Base-by-base conservation (phyloP, 148 eudicot species). In the Vaccinium darrowii region DNA sequence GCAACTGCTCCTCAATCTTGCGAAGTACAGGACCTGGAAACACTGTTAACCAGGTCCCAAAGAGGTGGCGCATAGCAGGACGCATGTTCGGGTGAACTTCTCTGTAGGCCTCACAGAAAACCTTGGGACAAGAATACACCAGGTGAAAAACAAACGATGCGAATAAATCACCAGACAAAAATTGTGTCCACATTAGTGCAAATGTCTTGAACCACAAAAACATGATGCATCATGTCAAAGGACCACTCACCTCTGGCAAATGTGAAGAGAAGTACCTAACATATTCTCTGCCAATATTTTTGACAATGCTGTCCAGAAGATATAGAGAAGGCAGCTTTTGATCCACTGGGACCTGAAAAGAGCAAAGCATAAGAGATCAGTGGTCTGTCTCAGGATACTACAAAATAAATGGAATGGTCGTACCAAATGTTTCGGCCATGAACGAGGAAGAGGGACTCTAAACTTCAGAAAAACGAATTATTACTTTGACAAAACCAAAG, bases 241-340 rank as follows among this genome's bases (percentile, higher is more conserved):
- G 43, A 25, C 43, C 49, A 89, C 92, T 91, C 78, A 95, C 99
- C 98, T 97, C 91, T 3, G 96, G 95, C 88, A 97, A 90, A 77
- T 89, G 96, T 43, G 92, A 80, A 80, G 99, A 91, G 86, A 95
- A 94, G 89, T 93, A 81, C 81, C 86, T 88, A 81, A 91, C 84
- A 88, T 97, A 97, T 27, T 93, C 98, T 67, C 89, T 85, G 54
- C 99, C 98, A 84, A 97, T 95, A 90, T 97, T 97, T 91, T 97
- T 97, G 81, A 93, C 98, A 85, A 97, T 94, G 89, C 99, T 97
- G 82, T 97, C 99, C 94, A 97, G 86, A 84, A 97, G 94, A 88
- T 97, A 97, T 78, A 97, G 91, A 84, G 96, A 90, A 72, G 99
- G 98, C 88, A 97, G 88, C 86, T 97, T 97, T 84, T 93, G 96